Evolutionary conservation across 371 early-diverging fungal genomes (phyloP).

Genomic region (Mortierella sp.): DNA sequence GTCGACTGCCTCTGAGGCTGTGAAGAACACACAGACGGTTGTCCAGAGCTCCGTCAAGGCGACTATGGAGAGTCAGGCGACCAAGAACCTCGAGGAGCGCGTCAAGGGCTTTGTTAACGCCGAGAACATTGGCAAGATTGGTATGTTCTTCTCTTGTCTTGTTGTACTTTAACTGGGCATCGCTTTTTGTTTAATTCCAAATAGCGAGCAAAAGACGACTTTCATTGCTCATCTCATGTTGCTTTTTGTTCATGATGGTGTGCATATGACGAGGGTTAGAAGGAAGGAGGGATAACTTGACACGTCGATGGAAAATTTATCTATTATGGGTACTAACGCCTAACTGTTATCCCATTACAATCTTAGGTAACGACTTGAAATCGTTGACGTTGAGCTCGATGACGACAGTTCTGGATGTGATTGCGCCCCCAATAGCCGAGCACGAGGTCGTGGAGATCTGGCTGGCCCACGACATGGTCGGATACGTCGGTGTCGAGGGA

Average conservation of each 20-base stretch:
- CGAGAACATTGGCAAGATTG: conserved; percentile 75
- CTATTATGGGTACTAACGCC: not conserved
- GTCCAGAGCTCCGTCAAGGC: conserved; percentile 62
- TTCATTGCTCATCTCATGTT: not conserved
- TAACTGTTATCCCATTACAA: not conserved
- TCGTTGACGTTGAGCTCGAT: conserved; percentile 62
- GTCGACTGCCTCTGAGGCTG: conserved; percentile 60
- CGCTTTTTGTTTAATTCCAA: not conserved
- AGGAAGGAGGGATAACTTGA: not conserved
- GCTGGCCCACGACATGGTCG: conserved; percentile 76
- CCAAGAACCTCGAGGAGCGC: conserved; percentile 71
- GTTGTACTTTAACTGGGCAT: not conserved
- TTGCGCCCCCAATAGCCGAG: conserved; percentile 78
- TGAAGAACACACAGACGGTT: conserved; percentile 59
- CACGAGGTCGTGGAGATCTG: conserved; percentile 79
- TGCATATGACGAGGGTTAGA: conserved; percentile 4
- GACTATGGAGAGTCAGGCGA: conserved; percentile 61
- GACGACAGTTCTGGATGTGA: conserved; percentile 71
- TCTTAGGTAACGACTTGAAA: conserved; percentile 64
- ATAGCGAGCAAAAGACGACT: not conserved
- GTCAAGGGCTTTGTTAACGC: conserved; percentile 73
- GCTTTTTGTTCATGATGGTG: conserved; percentile 7
- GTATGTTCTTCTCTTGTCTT: conserved; percentile 46
- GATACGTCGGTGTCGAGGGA: conserved; percentile 71
- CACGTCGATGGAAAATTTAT: not conserved